Evolutionary conservation across 2,329 filamentous ascomycete species (phyloP).

Genomic region (Claviceps digitariae): DNA sequence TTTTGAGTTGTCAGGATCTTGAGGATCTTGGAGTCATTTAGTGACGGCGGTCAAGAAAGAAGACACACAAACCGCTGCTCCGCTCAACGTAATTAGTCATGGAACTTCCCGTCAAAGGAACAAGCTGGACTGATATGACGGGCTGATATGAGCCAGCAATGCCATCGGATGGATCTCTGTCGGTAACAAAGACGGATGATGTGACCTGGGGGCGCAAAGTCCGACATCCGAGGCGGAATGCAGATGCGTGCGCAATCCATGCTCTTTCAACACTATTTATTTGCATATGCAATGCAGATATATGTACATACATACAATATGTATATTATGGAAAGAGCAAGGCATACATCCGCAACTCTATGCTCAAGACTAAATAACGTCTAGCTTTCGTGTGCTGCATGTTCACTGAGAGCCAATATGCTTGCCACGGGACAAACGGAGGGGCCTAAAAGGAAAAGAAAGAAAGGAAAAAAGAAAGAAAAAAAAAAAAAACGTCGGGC

Average conservation of each 20-base stretch:
- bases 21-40: too few species aligned
- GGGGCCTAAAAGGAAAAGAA: too few species aligned
- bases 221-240: background rate
- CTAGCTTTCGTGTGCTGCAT: too few species aligned
- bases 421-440: too few species aligned
- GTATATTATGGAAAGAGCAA: background rate
- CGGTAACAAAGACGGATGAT: background rate
- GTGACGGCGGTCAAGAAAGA: too few species aligned
- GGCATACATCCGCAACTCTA: background rate
- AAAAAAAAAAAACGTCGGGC: background rate
- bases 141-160: background rate
- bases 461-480: too few species aligned
- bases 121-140: background rate
- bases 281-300: background rate
- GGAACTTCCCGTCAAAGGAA: background rate
- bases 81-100: too few species aligned
- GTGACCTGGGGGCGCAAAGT: background rate
- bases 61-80: too few species aligned
- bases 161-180: background rate
- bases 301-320: background rate
- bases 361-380: background rate
- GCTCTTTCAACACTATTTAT: background rate
- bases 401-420: too few species aligned
- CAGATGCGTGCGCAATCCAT: background rate
- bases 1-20: too few species aligned